Conservation (phyloP, 2,329 filamentous ascomycete genomes). For the Nothophoma quercina region DNA sequence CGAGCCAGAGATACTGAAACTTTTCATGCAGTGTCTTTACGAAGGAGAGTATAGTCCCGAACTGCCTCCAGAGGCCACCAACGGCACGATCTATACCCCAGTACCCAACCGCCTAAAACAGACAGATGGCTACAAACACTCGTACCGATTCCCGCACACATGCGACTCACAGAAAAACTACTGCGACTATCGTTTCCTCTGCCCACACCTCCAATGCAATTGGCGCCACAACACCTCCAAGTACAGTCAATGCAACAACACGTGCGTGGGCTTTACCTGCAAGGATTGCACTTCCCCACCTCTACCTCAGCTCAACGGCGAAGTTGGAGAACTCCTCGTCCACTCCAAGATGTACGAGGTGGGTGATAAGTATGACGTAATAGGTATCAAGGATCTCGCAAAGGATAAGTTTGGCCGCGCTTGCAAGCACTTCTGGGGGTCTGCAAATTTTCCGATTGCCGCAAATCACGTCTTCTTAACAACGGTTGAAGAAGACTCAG, state of each 20-base stretch:
- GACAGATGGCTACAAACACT: too few species aligned
- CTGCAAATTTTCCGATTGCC: constrained; percentile 30
- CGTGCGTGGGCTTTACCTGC: background rate
- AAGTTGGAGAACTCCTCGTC: background rate
- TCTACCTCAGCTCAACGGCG: background rate
- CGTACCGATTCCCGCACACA: background rate
- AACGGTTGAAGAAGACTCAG: constrained; percentile 35
- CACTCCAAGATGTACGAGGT: constrained; percentile 23
- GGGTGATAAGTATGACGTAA: constrained; percentile 24
- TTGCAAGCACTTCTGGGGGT: constrained; percentile 21
- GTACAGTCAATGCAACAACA: background rate
- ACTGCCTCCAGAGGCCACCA: background rate
- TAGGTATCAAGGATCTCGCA: constrained; percentile 16
- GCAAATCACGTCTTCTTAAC: constrained; percentile 34
- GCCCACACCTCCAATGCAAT: background rate
- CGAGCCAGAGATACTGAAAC: constrained; percentile 16
- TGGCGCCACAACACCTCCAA: too few species aligned
- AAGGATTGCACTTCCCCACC: too few species aligned
- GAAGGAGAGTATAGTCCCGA: constrained; percentile 20
- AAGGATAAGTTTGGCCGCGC: constrained; percentile 15
- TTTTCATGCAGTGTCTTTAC: constrained; percentile 29
- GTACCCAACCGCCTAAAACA: too few species aligned
- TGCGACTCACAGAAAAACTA: background rate
- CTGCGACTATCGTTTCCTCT: background rate
- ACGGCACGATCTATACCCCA: too few species aligned